These are phyloP conservation scores for Cytospora chrysosperma DNA, from an alignment of 2,329 filamentous ascomycete species.

Conservation along the genomic window DNA sequence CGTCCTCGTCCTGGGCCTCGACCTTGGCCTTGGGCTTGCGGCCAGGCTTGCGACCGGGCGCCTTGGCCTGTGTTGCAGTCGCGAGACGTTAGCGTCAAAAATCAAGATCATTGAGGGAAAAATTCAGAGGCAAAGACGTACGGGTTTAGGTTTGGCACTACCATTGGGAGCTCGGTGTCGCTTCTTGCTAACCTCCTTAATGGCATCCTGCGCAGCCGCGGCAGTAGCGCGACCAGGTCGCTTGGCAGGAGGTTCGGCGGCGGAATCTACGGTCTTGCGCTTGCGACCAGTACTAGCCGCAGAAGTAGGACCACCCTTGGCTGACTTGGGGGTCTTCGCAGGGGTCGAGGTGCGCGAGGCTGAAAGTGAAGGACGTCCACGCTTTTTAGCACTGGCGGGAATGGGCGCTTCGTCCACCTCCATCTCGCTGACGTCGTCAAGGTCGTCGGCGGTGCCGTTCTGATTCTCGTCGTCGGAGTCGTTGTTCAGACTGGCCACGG, in stretches of 20 bases:
- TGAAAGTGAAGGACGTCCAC: slow-evolving; percentile 26
- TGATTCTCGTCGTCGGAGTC: slow-evolving; percentile 1
- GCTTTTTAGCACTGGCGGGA: slow-evolving; percentile 27
- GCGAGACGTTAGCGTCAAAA: not conserved
- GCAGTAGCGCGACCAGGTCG: slow-evolving; percentile 23
- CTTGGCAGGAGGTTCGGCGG: slow-evolving; percentile 12
- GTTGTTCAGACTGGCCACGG: slow-evolving; percentile 1
- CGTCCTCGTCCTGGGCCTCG: not conserved
- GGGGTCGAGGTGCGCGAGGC: slow-evolving; percentile 20
- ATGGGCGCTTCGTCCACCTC: slow-evolving; percentile 22
- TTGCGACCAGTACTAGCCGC: slow-evolving; percentile 13
- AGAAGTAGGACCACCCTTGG: not conserved
- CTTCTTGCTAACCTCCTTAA: slow-evolving; percentile 19
- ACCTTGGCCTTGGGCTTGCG: slow-evolving; percentile 13
- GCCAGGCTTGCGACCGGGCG: slow-evolving; percentile 14
- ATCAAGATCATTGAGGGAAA: not conserved
- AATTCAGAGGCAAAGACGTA: not conserved
- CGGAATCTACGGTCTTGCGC: slow-evolving; percentile 14
- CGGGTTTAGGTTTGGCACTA: slow-evolving; percentile 18
- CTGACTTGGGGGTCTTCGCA: slow-evolving; percentile 24
- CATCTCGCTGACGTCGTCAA: slow-evolving; percentile 11
- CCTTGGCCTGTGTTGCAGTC: slow-evolving; percentile 4
- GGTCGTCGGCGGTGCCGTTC: not conserved
- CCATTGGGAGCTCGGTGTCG: slow-evolving; percentile 17
- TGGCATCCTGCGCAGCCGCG: slow-evolving; percentile 20